Conservation (phyloP, 441 rosid genomes). For the Gossypium davidsonii region DNA sequence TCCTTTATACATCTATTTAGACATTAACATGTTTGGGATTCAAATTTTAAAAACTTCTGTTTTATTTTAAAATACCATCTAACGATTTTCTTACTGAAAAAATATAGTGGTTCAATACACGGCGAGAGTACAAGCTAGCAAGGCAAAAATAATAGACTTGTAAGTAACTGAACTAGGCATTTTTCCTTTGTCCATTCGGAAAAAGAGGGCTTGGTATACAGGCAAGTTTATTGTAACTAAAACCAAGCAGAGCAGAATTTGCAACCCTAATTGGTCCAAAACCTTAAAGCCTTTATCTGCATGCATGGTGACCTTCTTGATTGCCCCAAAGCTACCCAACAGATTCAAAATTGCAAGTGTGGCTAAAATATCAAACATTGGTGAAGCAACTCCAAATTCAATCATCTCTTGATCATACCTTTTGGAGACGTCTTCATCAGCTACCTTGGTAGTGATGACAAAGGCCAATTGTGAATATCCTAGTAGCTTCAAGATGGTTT, state of each 20-base stretch:
- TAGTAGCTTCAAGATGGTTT: constrained; percentile 19
- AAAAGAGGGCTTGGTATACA: constrained; percentile 26
- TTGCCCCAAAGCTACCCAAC: constrained; percentile 14
- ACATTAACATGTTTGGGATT: too few relatives aligned
- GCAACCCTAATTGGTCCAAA: constrained; percentile 17
- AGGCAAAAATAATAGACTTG: constrained; percentile 15
- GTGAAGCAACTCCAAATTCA: constrained; percentile 29
- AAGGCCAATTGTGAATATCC: constrained; percentile 23
- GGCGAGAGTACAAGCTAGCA: background rate
- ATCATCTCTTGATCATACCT: constrained; percentile 27
- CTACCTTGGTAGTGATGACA: constrained; percentile 25
- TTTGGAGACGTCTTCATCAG: constrained; percentile 17
- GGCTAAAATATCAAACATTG: constrained; percentile 28
- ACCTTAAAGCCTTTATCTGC: background rate
- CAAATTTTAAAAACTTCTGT: too few relatives aligned
- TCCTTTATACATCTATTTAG: too few relatives aligned
- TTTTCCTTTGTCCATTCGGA: constrained; percentile 25
- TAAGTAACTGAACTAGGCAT: constrained; percentile 24
- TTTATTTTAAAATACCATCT: background rate
- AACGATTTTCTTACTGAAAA: background rate
- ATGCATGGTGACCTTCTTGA: constrained; percentile 9
- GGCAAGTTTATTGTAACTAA: constrained; percentile 27
- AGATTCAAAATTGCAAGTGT: constrained; percentile 28
- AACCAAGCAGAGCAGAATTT: constrained; percentile 8
- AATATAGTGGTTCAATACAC: background rate